Evolutionary conservation across 805 yeast species (phyloP).

Genomic region (Soucietia sequanensis): DNA sequence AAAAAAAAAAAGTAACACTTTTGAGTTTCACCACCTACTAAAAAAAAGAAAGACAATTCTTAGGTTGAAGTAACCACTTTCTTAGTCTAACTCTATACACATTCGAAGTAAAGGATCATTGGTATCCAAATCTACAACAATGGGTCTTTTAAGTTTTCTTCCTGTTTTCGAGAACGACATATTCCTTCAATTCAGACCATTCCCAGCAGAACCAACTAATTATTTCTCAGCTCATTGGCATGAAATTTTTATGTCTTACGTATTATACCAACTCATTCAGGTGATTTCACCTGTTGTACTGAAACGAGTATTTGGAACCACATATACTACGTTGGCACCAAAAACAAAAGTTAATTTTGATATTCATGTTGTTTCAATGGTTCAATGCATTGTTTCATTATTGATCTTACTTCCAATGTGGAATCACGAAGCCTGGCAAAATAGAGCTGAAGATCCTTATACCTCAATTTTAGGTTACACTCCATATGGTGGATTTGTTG

Average conservation of each 20-base stretch:
- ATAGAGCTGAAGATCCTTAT: constrained; percentile 40
- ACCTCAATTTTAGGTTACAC: constrained; percentile 58
- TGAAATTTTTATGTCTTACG: constrained; percentile 61
- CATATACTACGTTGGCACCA: constrained; percentile 47
- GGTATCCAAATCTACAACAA: too few species aligned
- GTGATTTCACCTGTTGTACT: constrained; percentile 52
- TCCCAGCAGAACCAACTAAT: constrained; percentile 43
- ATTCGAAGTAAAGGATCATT: too few species aligned
- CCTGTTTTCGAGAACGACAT: constrained; percentile 40
- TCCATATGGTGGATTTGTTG: constrained; percentile 73
- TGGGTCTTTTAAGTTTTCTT: too few species aligned
- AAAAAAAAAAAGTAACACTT: too few species aligned
- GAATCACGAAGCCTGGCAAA: constrained; percentile 47
- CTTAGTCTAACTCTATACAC: too few species aligned
- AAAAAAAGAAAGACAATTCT: too few species aligned
- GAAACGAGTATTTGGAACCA: constrained; percentile 46
- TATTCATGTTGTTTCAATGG: constrained; percentile 85
- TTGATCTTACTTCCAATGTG: constrained; percentile 62
- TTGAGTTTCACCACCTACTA: too few species aligned
- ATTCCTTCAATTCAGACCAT: constrained; percentile 44
- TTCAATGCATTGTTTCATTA: constrained; percentile 73
- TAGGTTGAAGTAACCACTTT: too few species aligned
- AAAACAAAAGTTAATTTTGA: constrained; percentile 73
- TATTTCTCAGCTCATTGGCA: constrained; percentile 63
- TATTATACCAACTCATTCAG: constrained; percentile 60